Conservation (phyloP, 306 rosid species). For the Ammopiptanthus mongolicus region DNA sequence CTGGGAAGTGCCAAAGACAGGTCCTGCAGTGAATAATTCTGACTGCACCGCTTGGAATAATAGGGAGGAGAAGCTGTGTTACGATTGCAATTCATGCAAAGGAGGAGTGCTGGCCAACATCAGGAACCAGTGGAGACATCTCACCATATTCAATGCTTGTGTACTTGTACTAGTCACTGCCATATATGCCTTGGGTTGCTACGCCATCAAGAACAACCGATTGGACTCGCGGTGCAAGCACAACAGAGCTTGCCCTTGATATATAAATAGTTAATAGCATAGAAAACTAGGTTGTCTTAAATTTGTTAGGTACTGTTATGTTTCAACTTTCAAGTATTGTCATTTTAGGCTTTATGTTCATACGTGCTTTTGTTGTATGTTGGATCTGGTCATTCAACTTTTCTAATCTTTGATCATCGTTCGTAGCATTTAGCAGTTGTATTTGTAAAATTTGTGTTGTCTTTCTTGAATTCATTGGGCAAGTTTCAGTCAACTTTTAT, state of each 20-base stretch:
- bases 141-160: conserved; percentile 48
- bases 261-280: not conserved
- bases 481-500: not conserved
- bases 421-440: not conserved
- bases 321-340: not conserved
- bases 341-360: not conserved
- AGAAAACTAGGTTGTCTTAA: not conserved
- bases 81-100: conserved; percentile 79
- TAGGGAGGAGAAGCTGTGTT: conserved; percentile 43
- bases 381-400: not conserved
- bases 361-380: not conserved
- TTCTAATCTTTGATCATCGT: not conserved
- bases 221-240: conserved; percentile 2
- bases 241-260: conserved; percentile 30
- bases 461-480: not conserved
- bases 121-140: conserved; percentile 52
- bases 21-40: conserved; percentile 29
- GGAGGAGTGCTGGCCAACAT: conserved; percentile 71
- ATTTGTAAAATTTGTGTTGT: not conserved
- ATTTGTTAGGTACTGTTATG: not conserved
- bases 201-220: conserved; percentile 50
- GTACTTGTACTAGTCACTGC: conserved; percentile 31
- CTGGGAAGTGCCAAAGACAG: conserved; percentile 58
- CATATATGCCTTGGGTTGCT: conserved; percentile 69
- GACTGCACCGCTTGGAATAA: conserved; percentile 78